These are phyloP conservation scores for Endotrypanum monterogeii DNA, from an alignment of 208 protist species.

Conservation along the genomic window DNA sequence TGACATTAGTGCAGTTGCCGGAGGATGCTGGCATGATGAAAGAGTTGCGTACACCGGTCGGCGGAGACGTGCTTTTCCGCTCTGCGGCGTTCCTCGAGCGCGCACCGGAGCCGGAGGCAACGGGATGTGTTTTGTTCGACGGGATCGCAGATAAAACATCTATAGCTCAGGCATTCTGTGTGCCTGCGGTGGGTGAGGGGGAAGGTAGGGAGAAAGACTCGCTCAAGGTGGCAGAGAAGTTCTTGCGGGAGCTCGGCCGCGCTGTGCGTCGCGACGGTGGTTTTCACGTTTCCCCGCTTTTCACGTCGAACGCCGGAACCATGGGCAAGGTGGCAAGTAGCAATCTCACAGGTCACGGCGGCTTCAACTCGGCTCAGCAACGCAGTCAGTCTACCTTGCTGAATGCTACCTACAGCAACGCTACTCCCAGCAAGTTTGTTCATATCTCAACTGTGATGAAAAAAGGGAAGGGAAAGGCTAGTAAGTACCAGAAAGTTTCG, in stretches of 20 bases:
- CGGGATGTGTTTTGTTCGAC: conserved; percentile 72
- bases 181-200: conserved; percentile 34
- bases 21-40: conserved; percentile 60
- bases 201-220: conserved; percentile 30
- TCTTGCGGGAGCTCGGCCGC: conserved; percentile 71
- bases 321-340: conserved; percentile 81
- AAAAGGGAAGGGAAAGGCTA: conserved; percentile 34
- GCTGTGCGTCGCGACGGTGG: conserved; percentile 85
- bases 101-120: conserved; percentile 63
- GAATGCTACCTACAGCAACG: conserved; percentile 86
- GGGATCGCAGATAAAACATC: conserved; percentile 60
- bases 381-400: conserved; percentile 68
- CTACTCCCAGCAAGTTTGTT: conserved; percentile 81
- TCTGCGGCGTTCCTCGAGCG: conserved; percentile 70
- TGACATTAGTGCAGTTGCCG: conserved; percentile 78
- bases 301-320: conserved; percentile 66
- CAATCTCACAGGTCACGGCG: conserved; percentile 69
- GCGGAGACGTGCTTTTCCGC: conserved; percentile 77
- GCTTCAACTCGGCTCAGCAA: conserved; percentile 84
- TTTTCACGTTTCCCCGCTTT: conserved; percentile 84
- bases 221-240: conserved; percentile 58
- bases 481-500: conserved; percentile 41
- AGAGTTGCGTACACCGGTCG: conserved; percentile 52
- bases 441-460: conserved; percentile 70
- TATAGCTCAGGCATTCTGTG: conserved; percentile 80